Percentiles rank a stretch among this genome's conserved stretches.
These are phyloP conservation scores for Candida quercuum DNA, from an alignment of 805 yeast species.

Conservation along the genomic window DNA sequence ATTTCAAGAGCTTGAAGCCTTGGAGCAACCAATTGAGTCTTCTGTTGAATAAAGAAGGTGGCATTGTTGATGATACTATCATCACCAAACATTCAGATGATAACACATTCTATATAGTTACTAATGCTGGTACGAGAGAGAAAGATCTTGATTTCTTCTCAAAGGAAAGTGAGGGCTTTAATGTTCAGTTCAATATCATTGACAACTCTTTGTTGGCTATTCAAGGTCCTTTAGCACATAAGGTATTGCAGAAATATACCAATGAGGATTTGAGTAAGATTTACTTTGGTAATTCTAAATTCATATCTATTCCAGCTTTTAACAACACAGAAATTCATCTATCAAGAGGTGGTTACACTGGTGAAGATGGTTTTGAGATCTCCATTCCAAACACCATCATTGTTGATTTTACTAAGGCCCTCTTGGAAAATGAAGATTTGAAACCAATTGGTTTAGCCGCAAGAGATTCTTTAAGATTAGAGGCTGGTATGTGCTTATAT, in stretches of 20 bases:
- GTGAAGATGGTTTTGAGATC: conserved; percentile 97
- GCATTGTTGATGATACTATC: conserved; percentile 89
- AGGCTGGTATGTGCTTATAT: conserved; percentile 97
- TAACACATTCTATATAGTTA: conserved; percentile 72
- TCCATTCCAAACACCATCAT: conserved; percentile 64
- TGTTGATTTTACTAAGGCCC: conserved; percentile 51
- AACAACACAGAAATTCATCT: conserved; percentile 50
- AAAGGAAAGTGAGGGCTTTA: conserved; percentile 36
- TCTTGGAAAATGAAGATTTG: conserved; percentile 50
- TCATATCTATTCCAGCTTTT: conserved; percentile 26
- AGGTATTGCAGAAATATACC: conserved; percentile 59
- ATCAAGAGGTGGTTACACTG: conserved; percentile 97
- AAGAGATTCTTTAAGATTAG: conserved; percentile 89
- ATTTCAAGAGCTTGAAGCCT: conserved; percentile 49
- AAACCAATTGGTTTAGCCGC: conserved; percentile 97
- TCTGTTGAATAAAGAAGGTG: conserved; percentile 68
- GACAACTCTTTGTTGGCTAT: conserved; percentile 80
- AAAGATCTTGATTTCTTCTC: conserved; percentile 68
- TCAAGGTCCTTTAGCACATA: conserved; percentile 88
- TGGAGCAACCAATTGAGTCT: conserved; percentile 74
- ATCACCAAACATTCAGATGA: conserved; percentile 74
- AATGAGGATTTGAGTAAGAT: conserved; percentile 51
- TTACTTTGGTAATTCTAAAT: conserved; percentile 62
- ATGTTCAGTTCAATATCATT: conserved; percentile 39
- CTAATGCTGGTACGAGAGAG: conserved; percentile 92